These are phyloP conservation scores for Samsoniella hepiali DNA, from an alignment of 2,329 filamentous ascomycete species.

Conservation along the genomic window DNA sequence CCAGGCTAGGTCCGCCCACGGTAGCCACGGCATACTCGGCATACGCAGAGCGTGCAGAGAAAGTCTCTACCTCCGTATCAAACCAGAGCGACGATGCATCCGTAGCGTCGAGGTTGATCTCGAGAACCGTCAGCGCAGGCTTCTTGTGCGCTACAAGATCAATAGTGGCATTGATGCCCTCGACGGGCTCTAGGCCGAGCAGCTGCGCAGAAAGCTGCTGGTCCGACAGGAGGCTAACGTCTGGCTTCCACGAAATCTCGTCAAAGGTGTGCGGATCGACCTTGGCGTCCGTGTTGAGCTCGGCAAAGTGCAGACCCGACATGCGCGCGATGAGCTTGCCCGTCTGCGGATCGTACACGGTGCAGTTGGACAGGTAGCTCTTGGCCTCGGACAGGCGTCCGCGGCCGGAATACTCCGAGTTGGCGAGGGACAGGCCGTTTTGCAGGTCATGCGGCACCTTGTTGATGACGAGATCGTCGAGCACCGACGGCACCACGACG, in stretches of 20 bases:
- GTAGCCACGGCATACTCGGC: constrained; percentile 10
- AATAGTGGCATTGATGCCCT: constrained; percentile 23
- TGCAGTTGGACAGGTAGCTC: constrained; percentile 26
- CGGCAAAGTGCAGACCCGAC: constrained; percentile 22
- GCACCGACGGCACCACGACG: constrained; percentile 25
- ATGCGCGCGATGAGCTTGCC: constrained; percentile 24
- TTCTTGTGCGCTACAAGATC: constrained; percentile 36
- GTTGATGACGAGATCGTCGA: constrained; percentile 25
- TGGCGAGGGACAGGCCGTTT: constrained; percentile 1
- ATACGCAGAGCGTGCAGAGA: constrained; percentile 2
- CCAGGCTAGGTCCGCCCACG: background rate
- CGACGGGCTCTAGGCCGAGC: background rate
- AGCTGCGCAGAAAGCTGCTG: background rate
- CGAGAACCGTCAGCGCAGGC: constrained; percentile 32
- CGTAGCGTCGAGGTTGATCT: constrained; percentile 28
- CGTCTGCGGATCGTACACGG: constrained; percentile 22
- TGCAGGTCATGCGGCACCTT: constrained; percentile 12
- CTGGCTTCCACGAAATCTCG: constrained; percentile 24
- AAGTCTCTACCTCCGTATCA: background rate
- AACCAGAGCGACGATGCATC: constrained; percentile 30
- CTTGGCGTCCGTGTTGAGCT: constrained; percentile 24
- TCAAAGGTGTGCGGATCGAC: constrained; percentile 26
- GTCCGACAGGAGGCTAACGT: constrained; percentile 22
- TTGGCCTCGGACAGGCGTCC: background rate
- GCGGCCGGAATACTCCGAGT: constrained; percentile 2